These are phyloP conservation scores for Penicillium maclennaniae DNA, from an alignment of 495 filamentous ascomycete species.

Conservation along the genomic window DNA sequence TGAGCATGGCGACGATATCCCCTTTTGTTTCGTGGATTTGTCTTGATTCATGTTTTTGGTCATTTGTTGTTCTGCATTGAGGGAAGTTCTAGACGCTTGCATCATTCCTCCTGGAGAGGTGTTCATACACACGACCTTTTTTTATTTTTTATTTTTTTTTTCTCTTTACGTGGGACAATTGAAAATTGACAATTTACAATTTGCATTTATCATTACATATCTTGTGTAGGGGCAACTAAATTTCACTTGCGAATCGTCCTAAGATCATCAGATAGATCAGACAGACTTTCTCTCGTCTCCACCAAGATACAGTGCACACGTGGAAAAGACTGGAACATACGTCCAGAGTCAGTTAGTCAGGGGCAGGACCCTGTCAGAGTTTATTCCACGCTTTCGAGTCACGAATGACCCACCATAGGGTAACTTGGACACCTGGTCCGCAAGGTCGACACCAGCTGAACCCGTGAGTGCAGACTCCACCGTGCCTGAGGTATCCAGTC, in stretches of 20 bases:
- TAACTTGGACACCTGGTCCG: slow-evolving; percentile 21
- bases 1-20: slow-evolving; percentile 27
- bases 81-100: background rate
- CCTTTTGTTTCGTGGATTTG: slow-evolving; percentile 15
- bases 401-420: slow-evolving; percentile 2
- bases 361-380: background rate
- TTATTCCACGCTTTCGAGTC: background rate
- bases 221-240: too few species aligned
- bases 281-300: too few species aligned
- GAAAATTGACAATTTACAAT: too few species aligned
- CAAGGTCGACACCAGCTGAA: slow-evolving; percentile 28
- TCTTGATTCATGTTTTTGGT: slow-evolving; percentile 6
- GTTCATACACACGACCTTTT: background rate
- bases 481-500: slow-evolving; percentile 6
- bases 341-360: too few species aligned
- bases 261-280: too few species aligned
- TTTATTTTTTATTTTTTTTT: background rate
- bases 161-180: too few species aligned
- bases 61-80: slow-evolving; percentile 2
- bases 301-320: too few species aligned
- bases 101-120: slow-evolving; percentile 5
- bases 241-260: too few species aligned
- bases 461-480: slow-evolving; percentile 3
- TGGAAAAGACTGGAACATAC: background rate
- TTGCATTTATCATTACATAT: too few species aligned